Conservation (phyloP, 306 rosid species). For the Trifolium fragiferum region DNA sequence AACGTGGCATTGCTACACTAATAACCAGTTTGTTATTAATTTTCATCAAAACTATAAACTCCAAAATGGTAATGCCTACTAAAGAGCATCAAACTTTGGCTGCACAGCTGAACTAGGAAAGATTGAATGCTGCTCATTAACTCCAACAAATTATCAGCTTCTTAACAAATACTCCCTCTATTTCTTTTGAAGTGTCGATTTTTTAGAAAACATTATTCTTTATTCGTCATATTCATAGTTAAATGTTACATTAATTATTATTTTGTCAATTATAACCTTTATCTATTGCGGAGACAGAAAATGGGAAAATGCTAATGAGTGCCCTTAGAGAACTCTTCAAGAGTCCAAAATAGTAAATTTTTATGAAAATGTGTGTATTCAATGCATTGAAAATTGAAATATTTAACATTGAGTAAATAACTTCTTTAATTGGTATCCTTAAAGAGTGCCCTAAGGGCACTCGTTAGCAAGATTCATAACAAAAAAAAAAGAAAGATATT, state of each 20-base stretch:
- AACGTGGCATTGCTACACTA: neutral
- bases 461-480: no score
- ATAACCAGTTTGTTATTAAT: constrained; percentile 15
- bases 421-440: no score
- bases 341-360: no score
- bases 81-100: constrained; percentile 25
- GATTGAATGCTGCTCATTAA: neutral
- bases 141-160: neutral
- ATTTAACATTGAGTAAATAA: no score
- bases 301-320: neutral
- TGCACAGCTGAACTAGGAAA: constrained; percentile 11
- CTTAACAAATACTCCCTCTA: constrained; percentile 1
- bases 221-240: neutral
- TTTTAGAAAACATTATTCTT: neutral
- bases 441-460: no score
- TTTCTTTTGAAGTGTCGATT: neutral
- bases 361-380: no score
- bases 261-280: neutral
- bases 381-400: no score
- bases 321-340: no score
- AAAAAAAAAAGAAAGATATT: no score
- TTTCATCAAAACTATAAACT: constrained; percentile 6
- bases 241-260: neutral
- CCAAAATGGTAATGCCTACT: constrained; percentile 13
- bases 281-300: constrained; percentile 1